These are phyloP conservation scores for Chlamydomonas incerta DNA, from an alignment of 139 green algal species.

Conservation along the genomic window DNA sequence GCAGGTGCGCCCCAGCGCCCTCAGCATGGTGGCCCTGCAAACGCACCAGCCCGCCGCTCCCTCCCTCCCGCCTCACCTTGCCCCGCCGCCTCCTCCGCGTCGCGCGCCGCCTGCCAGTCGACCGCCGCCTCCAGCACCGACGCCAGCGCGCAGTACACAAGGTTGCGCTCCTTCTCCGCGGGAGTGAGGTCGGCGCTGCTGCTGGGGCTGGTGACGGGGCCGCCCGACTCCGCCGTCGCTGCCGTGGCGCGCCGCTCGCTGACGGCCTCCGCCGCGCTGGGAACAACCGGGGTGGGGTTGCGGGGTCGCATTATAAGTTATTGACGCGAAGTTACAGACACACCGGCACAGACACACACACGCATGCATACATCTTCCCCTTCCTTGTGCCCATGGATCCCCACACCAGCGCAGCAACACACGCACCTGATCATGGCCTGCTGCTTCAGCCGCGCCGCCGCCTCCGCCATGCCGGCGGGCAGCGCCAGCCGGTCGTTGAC, in stretches of 20 bases:
- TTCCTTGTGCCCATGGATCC: background rate
- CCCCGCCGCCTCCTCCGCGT: background rate
- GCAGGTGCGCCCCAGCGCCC: no score
- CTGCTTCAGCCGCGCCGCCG: background rate
- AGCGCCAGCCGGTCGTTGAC: constrained; percentile 25
- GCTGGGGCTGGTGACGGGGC: background rate
- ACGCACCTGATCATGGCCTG: constrained; percentile 21
- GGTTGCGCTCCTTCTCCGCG: background rate
- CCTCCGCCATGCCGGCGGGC: background rate
- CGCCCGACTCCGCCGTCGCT: background rate
- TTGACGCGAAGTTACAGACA: no score
- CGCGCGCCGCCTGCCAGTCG: background rate
- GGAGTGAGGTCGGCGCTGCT: background rate
- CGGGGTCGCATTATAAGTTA: no score
- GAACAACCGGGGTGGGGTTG: no score
- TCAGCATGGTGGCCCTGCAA: no score
- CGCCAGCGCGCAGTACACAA: constrained; percentile 5
- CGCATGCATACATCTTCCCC: background rate
- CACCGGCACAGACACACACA: no score
- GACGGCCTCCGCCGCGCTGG: constrained; percentile 6
- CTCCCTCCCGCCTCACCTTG: no score
- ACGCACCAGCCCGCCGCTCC: no score
- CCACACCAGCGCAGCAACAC: background rate
- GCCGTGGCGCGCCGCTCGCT: background rate
- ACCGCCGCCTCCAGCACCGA: background rate